Percentiles rank a stretch among this genome's conserved stretches.
Evolutionary conservation across 176 grass and related monocot genomes (phyloP).

Genomic region (Rhipidocladum racemiflorum): DNA sequence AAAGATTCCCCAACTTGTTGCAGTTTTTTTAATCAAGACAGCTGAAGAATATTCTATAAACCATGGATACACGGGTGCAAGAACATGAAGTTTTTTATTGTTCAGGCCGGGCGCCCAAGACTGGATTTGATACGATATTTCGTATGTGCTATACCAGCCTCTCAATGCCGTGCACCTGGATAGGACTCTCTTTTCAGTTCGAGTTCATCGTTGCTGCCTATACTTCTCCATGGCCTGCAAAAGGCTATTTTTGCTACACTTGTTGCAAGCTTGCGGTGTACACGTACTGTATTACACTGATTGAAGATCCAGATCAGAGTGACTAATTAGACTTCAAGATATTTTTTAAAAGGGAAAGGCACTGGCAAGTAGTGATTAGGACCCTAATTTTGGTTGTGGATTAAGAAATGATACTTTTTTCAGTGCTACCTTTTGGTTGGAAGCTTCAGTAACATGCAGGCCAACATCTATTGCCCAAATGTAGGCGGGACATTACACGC

Average conservation of each 20-base stretch:
- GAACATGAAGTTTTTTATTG: not conserved
- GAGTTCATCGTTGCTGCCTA: not conserved
- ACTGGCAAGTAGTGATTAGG: not conserved
- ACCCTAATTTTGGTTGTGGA: constrained; percentile 5
- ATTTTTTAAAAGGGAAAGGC: not conserved
- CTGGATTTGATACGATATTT: constrained; percentile 27
- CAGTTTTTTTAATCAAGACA: constrained; percentile 13
- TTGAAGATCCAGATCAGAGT: constrained; percentile 11
- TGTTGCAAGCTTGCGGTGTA: not conserved
- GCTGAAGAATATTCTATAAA: constrained; percentile 19
- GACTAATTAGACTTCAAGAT: not conserved
- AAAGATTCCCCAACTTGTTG: not conserved
- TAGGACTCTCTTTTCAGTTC: constrained; percentile 20
- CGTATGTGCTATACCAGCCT: constrained; percentile 22
- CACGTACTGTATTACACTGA: not conserved
- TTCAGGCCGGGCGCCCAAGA: not conserved
- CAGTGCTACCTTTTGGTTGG: constrained; percentile 13
- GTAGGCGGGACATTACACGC: not conserved
- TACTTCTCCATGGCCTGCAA: not conserved
- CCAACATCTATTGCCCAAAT: constrained; percentile 3
- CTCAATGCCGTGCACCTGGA: constrained; percentile 37
- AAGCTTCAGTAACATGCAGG: constrained; percentile 37
- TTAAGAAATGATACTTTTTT: constrained; percentile 7
- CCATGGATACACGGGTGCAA: constrained; percentile 18
- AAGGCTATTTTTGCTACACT: constrained; percentile 2